Conservation (phyloP, 129 eudicot species). For the Lonicera japonica region DNA sequence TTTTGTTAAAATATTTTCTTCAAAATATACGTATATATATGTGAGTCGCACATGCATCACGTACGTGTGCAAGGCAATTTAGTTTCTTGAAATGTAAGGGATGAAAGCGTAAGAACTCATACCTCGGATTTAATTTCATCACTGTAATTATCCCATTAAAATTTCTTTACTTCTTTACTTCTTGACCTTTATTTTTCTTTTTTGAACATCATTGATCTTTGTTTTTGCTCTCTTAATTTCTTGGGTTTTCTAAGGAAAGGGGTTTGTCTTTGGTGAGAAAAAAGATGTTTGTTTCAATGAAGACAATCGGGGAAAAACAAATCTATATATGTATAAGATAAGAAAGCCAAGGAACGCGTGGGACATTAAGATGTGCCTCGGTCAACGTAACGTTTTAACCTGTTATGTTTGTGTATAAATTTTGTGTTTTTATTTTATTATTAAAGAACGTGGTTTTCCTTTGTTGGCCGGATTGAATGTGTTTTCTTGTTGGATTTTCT, state of each 20-base stretch:
- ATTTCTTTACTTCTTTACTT: no score
- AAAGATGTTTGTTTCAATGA: constrained; percentile 5
- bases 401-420: constrained; percentile 16
- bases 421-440: background rate
- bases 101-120: no score
- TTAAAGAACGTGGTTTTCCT: constrained; percentile 6
- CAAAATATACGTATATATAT: no score
- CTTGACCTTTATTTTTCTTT: no score
- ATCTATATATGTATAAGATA: background rate
- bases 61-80: no score
- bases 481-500: constrained; percentile 8
- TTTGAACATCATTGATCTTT: background rate
- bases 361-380: constrained; percentile 24
- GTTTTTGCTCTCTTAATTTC: background rate
- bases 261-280: constrained; percentile 5
- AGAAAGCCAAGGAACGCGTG: constrained; percentile 28
- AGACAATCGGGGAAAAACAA: constrained; percentile 1
- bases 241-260: background rate
- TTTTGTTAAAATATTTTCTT: no score
- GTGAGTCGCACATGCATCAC: no score
- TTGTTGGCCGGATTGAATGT: constrained; percentile 9
- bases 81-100: no score
- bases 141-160: no score
- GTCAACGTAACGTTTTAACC: constrained; percentile 23
- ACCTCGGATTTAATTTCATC: no score